Base-by-base conservation (phyloP, 805 yeast genomes). In the Saccharomyces kudriavzevii region DNA sequence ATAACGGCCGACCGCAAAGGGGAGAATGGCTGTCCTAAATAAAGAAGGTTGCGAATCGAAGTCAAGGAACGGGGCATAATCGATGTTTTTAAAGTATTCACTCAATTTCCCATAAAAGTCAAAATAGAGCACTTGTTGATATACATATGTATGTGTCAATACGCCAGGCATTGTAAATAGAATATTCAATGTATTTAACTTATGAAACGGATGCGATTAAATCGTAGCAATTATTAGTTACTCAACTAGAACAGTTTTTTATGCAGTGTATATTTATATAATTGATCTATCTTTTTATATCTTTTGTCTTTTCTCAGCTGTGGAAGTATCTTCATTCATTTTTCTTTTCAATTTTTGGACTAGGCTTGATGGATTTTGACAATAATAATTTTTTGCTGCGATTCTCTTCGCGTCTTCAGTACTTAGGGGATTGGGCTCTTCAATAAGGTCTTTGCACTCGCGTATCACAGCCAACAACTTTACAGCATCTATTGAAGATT, bases 321-420 rank as follows among this genome's bases (percentile, higher is more conserved):
- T 45, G 8, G 53, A 45, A 2, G 50, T 55, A 24, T 47, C 51
- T 45, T 58, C 56, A 13, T 65, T 70, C 54, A 70, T 58, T 49
- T 70, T 77, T 62, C 79, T 76, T 60, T 80, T 82, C 40, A 81
- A 61, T 48, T 79, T 77, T 58, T 81, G 81, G 43, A 83, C 62
- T 26, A 80, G 62, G 54, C 77, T 69, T 47, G 66, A 69, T 14
- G 94, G 94, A 57, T 83, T 82, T 49, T 82, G 69, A 51, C 85
- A 79, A 59, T 77, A 83, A 54, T 82, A 83, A 11, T 84, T 77
- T 65, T 83, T 85, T 48, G 80, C 81, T 52, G 84, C 88, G 28
- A 85, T 82, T 22, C 65, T 66, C 46, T 78, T 81, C 6, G 88
- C 85, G 51, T 80, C 85, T 51, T 85, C 87, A 47, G 80, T 74